Percentiles rank a stretch among this genome's conserved stretches.
These are phyloP conservation scores for Beauveria medogensis DNA, from an alignment of 2,329 filamentous ascomycete species.

Conservation along the genomic window DNA sequence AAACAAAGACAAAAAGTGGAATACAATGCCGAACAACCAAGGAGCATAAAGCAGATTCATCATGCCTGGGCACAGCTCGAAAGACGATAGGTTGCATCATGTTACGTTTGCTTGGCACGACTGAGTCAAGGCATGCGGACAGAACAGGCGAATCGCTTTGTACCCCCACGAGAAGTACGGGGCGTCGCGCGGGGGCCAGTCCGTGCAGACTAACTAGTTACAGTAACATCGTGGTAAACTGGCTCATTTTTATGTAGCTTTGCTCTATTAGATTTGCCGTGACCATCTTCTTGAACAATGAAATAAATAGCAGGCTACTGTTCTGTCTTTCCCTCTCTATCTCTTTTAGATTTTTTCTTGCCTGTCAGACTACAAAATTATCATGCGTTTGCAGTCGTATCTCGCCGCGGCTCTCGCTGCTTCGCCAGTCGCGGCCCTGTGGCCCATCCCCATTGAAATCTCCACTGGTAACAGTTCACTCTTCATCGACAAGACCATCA, in stretches of 20 bases:
- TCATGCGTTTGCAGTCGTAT: conserved; percentile 1
- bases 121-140: background rate
- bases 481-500: conserved; percentile 43
- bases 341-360: background rate
- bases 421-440: conserved; percentile 32
- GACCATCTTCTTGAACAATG: background rate
- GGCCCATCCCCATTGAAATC: conserved; percentile 46
- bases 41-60: background rate
- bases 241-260: background rate
- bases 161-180: too few relatives aligned
- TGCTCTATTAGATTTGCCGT: background rate
- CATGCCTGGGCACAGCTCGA: background rate
- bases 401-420: background rate
- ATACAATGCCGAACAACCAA: background rate
- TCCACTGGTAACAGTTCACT: conserved; percentile 44
- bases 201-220: too few relatives aligned
- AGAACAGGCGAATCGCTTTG: background rate
- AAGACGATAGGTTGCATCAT: background rate
- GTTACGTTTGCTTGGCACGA: background rate
- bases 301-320: background rate
- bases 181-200: conserved; percentile 15
- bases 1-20: background rate
- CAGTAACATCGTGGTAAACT: too few relatives aligned
- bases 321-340: background rate
- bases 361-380: background rate